A percentile compares a stretch with the other conserved stretches of the same genome.
These are phyloP conservation scores for Fusarium sp. DNA, from an alignment of 2,329 filamentous ascomycete species.

Conservation along the genomic window DNA sequence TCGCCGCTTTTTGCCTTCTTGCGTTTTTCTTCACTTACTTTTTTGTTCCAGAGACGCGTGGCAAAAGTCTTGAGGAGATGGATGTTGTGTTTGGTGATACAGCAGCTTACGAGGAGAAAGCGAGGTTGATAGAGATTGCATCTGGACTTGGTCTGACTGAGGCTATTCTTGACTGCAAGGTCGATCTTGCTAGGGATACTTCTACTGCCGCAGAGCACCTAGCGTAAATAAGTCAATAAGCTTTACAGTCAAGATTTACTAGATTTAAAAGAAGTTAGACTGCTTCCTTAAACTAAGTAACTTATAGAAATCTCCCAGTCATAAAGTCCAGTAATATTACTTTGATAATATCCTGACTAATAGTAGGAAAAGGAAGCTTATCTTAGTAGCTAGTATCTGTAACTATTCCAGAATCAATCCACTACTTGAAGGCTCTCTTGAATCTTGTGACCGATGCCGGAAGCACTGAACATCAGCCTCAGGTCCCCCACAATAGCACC, in stretches of 20 bases:
- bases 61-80: constrained; percentile 67
- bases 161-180: not conserved
- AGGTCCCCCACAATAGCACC: constrained; percentile 64
- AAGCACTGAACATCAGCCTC: constrained; percentile 61
- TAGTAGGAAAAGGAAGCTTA: too few species aligned
- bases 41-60: constrained; percentile 68
- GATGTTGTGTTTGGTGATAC: constrained; percentile 55
- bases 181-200: not conserved
- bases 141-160: not conserved
- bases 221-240: not conserved
- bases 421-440: too few species aligned
- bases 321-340: not conserved
- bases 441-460: not conserved
- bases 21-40: constrained; percentile 63
- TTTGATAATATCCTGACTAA: not conserved
- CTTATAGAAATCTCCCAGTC: not conserved
- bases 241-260: too few species aligned
- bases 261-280: too few species aligned
- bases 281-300: too few species aligned
- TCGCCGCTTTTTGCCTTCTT: constrained; percentile 64
- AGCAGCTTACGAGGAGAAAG: not conserved
- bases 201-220: not conserved
- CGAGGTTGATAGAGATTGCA: not conserved
- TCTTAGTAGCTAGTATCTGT: too few species aligned
- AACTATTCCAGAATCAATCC: too few species aligned